Percentiles rank a stretch among this genome's conserved stretches.
Conservation (phyloP, 176 grass and related monocot genomes). For the Oryza glaberrima region DNA sequence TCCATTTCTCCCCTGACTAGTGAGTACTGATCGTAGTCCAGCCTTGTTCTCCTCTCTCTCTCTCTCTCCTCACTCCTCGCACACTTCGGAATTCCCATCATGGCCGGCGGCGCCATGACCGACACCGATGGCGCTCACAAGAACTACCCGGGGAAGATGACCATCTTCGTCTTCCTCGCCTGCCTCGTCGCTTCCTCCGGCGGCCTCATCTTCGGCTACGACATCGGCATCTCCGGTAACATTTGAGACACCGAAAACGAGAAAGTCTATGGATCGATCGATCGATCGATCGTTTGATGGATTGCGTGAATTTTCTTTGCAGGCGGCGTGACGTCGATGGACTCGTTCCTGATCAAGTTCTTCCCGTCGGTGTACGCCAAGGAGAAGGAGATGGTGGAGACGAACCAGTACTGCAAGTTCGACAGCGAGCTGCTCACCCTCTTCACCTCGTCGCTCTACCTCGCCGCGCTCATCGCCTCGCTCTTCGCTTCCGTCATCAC, state of each 20-base stretch:
- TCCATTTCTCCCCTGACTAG: too few species aligned
- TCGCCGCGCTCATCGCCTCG: conserved; percentile 48
- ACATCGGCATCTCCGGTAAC: conserved; percentile 54
- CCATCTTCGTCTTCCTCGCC: conserved; percentile 49
- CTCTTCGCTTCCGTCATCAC: conserved; percentile 46
- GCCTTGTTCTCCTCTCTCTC: too few species aligned
- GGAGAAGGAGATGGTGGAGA: conserved; percentile 39
- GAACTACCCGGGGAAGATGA: conserved; percentile 47
- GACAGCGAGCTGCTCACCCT: conserved; percentile 71
- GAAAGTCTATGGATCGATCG: too few species aligned
- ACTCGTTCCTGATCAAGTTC: conserved; percentile 44
- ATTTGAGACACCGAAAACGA: too few species aligned
- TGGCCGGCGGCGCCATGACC: conserved; percentile 24
- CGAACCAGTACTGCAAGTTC: conserved; percentile 87
- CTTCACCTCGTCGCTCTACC: conserved; percentile 89
- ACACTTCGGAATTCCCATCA: neutral
- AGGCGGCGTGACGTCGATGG: conserved; percentile 55
- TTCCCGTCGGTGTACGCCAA: conserved; percentile 57
- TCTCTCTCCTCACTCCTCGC: too few species aligned
- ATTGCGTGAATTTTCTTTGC: neutral
- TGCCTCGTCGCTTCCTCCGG: conserved; percentile 57
- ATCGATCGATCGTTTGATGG: too few species aligned
- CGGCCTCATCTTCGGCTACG: conserved; percentile 57
- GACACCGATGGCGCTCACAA: neutral
- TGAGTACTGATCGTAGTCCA: too few species aligned